Conservation (phyloP, 768 basidiomycete species). For the Phanerodontia chrysosporium region DNA sequence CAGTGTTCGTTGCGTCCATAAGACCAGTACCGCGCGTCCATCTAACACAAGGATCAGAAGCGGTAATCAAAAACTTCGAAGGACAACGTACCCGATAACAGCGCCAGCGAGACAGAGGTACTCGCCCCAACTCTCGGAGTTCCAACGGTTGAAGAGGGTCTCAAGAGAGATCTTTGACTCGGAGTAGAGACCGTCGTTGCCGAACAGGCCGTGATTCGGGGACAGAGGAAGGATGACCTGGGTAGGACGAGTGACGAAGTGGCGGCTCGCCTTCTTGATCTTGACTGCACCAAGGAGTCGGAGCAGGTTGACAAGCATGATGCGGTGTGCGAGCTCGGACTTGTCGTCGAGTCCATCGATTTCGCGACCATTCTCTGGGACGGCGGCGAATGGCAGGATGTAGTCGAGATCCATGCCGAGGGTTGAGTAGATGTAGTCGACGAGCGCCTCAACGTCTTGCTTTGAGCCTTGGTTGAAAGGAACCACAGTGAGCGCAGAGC, state of each 20-base stretch:
- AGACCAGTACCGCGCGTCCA: conserved; percentile 99
- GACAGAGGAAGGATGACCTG: conserved; percentile 98
- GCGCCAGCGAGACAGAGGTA: conserved; percentile 97
- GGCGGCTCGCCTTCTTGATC: conserved; percentile 93
- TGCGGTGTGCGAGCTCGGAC: conserved; percentile 95
- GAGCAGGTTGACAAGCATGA: conserved; percentile 97
- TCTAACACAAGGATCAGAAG: conserved; percentile 32
- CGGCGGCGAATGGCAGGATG: conserved; percentile 96
- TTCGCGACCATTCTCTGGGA: conserved; percentile 98
- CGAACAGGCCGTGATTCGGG: conserved; percentile 97
- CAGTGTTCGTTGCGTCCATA: conserved; percentile 92
- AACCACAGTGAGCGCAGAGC: conserved; percentile 95
- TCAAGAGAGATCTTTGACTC: conserved; percentile 98
- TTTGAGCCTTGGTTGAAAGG: conserved; percentile 99
- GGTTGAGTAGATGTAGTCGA: conserved; percentile 96
- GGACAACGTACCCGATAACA: conserved; percentile 79
- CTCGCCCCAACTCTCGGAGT: conserved; percentile 97
- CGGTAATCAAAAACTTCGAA: conserved; percentile 1
- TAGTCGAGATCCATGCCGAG: conserved; percentile 97
- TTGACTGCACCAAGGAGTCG: conserved; percentile 97
- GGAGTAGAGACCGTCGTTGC: conserved; percentile 95
- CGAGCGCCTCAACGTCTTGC: conserved; percentile 95
- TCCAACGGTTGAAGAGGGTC: conserved; percentile 98
- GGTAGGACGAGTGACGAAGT: conserved; percentile 96
- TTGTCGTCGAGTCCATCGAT: conserved; percentile 96